Base-by-base conservation (phyloP, 164 flowering plant species). In the Nymphaea colorata region DNA sequence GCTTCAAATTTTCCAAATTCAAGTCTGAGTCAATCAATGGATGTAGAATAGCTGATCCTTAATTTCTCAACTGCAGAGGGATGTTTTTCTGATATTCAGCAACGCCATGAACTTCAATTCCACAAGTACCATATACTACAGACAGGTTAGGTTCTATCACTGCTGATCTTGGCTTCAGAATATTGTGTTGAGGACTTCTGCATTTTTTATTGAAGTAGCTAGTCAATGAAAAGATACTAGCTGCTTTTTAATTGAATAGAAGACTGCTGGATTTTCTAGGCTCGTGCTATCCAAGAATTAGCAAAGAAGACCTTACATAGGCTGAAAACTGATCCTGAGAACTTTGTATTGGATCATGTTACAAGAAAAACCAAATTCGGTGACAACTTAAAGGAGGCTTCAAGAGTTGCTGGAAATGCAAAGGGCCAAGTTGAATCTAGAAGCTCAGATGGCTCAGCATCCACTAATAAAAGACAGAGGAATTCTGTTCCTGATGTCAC, bases 71-170 rank as follows among this genome's bases (percentile, higher is more conserved):
- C 51, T 63, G 71, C 91, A 90, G 96, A 79, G 74, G 69, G 96
- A 90, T 71, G 79, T 73, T 61, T 83, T 83, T 73, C 66, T 90
- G 67, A 86, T 90, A 67, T 69, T 81, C 41, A 66, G 70, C 74
- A 90, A 90, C 72, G 96, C 94, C 14, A 86, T 88, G 96, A 82
- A 74, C 73, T 90, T 85, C 67, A 88, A 90, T 74, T 72, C 86
- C 53, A 66, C 90, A 16, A 53, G 68, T 36, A 83, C 87, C 64
- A 67, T 81, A 18, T 85, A 76, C 55, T 90, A 77, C 78, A 86
- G 81, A 74, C 88, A 87, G 89, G 96, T 90, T 76, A 15, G 68
- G 7, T 11, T 51, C 57, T 51, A 51, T 15, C 57, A 51, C 14
- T 25, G 8, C 14, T 15, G 14, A 51, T 8, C 57, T 51, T 51